Conservation (phyloP, 2,329 filamentous ascomycete genomes). For the Trichoderma atroviride region DNA sequence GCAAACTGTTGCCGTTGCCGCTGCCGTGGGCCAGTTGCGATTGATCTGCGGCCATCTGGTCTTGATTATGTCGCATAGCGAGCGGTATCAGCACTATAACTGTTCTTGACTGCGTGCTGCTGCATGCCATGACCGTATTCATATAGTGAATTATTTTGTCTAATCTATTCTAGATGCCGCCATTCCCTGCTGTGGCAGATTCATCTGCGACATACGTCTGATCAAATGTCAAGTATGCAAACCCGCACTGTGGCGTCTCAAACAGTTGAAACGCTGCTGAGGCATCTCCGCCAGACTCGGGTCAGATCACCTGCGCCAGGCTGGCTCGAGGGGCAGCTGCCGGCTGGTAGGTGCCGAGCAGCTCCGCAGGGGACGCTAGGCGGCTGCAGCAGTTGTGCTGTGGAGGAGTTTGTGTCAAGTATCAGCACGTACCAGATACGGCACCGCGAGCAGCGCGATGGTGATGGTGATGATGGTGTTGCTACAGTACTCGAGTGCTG, state of each 20-base stretch:
- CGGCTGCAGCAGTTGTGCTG: background rate
- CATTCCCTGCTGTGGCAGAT: background rate
- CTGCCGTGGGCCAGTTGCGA: background rate
- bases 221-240: background rate
- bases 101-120: background rate
- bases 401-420: background rate
- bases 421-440: background rate
- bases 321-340: conserved; percentile 9
- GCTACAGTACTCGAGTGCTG: too few relatives aligned
- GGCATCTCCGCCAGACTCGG: background rate
- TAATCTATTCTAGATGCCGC: background rate
- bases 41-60: background rate
- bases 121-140: too few relatives aligned
- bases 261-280: background rate
- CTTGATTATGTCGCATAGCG: background rate
- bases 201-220: background rate
- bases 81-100: background rate
- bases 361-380: conserved; percentile 21
- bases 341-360: conserved; percentile 23
- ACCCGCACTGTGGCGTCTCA: background rate
- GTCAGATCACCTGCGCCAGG: background rate
- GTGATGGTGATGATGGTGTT: background rate
- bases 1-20: background rate
- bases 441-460: too few relatives aligned
- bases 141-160: too few relatives aligned